These are phyloP conservation scores for Elongisporangium prolatum DNA, from an alignment of 352 stramenopile species.

Conservation along the genomic window DNA sequence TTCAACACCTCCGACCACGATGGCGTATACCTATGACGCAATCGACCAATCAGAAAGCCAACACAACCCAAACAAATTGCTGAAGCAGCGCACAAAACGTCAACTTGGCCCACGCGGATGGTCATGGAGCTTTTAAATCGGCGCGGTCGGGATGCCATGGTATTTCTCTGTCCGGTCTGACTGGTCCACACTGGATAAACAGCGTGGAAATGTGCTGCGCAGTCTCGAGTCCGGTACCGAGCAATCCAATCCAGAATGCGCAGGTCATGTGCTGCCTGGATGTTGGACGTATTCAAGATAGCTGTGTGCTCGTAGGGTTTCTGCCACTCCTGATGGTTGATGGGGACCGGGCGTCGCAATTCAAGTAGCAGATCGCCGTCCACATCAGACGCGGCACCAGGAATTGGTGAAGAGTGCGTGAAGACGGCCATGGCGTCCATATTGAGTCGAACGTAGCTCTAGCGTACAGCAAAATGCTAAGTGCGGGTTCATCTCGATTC, in stretches of 20 bases:
- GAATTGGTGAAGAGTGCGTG: conserved; percentile 29
- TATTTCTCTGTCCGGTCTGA: conserved; percentile 13
- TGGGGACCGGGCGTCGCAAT: conserved; percentile 36
- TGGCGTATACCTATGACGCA: conserved; percentile 34
- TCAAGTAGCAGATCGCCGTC: conserved; percentile 62
- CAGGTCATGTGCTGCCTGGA: conserved; percentile 29
- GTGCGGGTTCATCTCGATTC: no score
- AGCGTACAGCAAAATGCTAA: not conserved
- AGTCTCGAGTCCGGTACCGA: conserved; percentile 39
- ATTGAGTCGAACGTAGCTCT: conserved; percentile 44
- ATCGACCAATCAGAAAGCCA: not conserved
- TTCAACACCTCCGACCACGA: conserved; percentile 61
- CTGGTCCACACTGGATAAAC: conserved; percentile 35
- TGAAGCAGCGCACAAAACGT: conserved; percentile 23
- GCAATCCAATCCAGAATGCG: conserved; percentile 28
- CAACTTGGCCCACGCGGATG: conserved; percentile 32
- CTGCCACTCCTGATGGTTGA: conserved; percentile 25
- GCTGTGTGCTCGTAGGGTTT: conserved; percentile 25
- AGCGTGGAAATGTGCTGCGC: conserved; percentile 36
- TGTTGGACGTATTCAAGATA: conserved; percentile 36
- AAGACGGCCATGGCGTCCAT: conserved; percentile 58
- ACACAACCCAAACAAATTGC: not conserved
- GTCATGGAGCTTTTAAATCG: conserved; percentile 33
- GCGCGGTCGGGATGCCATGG: conserved; percentile 2
- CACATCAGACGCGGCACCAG: conserved; percentile 26